Percentiles rank a stretch among this genome's conserved stretches.
These are phyloP conservation scores for Gossypium armourianum DNA, from an alignment of 441 rosid species.

Conservation along the genomic window DNA sequence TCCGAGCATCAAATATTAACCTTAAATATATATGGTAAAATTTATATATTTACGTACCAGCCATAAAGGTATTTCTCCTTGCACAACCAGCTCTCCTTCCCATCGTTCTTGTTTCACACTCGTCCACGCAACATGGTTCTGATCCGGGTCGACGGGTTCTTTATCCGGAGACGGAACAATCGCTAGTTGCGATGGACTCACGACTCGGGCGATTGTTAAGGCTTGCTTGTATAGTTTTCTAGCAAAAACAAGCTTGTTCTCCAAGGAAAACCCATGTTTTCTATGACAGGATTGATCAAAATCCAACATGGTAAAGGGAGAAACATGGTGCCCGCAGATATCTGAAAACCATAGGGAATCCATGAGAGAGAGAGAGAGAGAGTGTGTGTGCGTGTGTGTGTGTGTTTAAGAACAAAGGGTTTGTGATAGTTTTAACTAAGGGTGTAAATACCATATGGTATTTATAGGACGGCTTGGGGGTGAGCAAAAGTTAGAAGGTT, in stretches of 20 bases:
- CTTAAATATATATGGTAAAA: not conserved
- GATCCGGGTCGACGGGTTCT: conserved; percentile 11
- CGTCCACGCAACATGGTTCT: conserved; percentile 72
- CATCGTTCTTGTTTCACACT: conserved; percentile 67
- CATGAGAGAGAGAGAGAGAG: conserved; percentile 20
- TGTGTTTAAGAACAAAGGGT: not conserved
- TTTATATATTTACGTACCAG: conserved; percentile 42
- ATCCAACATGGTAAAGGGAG: conserved; percentile 11
- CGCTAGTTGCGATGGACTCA: conserved; percentile 16
- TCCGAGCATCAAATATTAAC: too few relatives aligned
- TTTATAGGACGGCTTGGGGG: conserved; percentile 8
- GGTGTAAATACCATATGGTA: not conserved
- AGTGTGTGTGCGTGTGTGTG: not conserved
- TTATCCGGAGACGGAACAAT: conserved; percentile 25
- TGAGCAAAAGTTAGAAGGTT: not conserved
- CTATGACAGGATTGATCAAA: conserved; percentile 5
- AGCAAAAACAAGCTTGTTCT: conserved; percentile 4
- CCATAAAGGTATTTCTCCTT: conserved; percentile 81
- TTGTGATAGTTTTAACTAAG: not conserved
- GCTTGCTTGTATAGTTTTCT: conserved; percentile 19
- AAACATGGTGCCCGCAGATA: not conserved
- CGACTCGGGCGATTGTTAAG: conserved; percentile 23
- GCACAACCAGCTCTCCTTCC: conserved; percentile 73
- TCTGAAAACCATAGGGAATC: conserved; percentile 30
- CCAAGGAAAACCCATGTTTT: conserved; percentile 8